Evolutionary conservation across 306 rosid species (phyloP), one percentile per base, ranked within the genome.

Genomic region (Corylus avellana): DNA sequence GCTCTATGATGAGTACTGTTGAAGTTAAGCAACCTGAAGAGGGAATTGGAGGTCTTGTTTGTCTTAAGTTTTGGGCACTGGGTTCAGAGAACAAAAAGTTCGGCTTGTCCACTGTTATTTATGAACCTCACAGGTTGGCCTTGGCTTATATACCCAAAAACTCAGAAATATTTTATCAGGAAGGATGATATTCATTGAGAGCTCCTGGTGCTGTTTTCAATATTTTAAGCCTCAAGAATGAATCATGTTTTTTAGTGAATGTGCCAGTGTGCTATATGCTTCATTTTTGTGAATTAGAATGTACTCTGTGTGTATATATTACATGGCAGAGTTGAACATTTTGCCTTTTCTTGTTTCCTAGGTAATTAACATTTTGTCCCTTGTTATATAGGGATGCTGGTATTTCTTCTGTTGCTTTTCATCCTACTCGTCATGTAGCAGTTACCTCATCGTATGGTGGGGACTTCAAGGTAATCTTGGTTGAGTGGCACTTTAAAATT

Each of bases 121-220:
- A 93, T 84, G 98, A 95, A 79, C 99, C 98, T 63, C 99, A 95
- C 87, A 95, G 97, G 99, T 92, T 54, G 88, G 72, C 72, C 66
- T 79, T 22, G 68, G 58, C 22, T 75, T 58, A 70, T 77, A 73
- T 71, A 67, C 22, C 17, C 25, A 71, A 57, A 77, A 64, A 71
- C 46, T 70, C 32, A 20, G 37, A 68, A 70, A 49, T 6, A 42
- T 32, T 32, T 32, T 32, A 32, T 32, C 35, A 32, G 35, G 35
- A 32, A 32, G 35, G 53, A 13, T 62, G 46, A 50, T 72, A 54
- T 53, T 70, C 11, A 70, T 62, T 44, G 16, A 37, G 22, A 16
- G 22, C 49, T 32, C 39, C 48, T 75, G 4, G 35, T 32, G 70
- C 48, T 83, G 68, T 51, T 53, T 20, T 53, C 72, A 16, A 70